Evolutionary conservation across 2,329 filamentous ascomycete genomes (phyloP).

Genomic region (Penicillium freii): DNA sequence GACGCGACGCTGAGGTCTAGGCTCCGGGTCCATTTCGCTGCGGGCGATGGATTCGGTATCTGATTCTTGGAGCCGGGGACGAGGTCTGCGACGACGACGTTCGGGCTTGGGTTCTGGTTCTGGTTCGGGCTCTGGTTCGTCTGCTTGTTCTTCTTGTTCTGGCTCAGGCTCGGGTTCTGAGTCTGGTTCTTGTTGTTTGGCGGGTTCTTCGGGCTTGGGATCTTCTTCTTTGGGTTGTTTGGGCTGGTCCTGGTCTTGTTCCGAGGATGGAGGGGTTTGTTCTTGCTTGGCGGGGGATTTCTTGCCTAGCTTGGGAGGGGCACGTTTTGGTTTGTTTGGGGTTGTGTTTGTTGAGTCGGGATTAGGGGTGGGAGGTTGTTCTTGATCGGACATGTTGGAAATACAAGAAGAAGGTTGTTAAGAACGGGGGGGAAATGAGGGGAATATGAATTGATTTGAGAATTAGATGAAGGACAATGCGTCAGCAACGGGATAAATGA

Average conservation of each 20-base stretch:
- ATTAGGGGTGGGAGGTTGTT: constrained; percentile 20
- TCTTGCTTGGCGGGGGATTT: constrained; percentile 29
- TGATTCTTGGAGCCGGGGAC: constrained; percentile 31
- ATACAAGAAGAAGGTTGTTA: constrained; percentile 17
- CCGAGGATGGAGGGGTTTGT: constrained; percentile 26
- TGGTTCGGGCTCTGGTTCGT: constrained; percentile 19
- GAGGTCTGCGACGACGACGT: constrained; percentile 28
- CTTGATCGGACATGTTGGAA: constrained; percentile 34
- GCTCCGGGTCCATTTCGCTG: constrained; percentile 48
- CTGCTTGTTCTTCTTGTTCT: constrained; percentile 11
- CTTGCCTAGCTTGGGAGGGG: constrained; percentile 33
- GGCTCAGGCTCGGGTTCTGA: constrained; percentile 30
- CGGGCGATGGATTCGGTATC: constrained; percentile 56
- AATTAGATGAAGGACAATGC: constrained; percentile 20
- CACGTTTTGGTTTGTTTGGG: constrained; percentile 28
- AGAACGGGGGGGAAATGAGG: constrained; percentile 15
- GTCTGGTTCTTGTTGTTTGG: constrained; percentile 18
- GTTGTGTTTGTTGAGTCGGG: constrained; percentile 18
- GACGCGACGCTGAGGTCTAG: constrained; percentile 33
- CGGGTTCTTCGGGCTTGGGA: constrained; percentile 9
- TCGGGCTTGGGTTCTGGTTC: constrained; percentile 48
- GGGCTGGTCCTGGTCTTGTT: constrained; percentile 21
- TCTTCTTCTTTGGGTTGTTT: constrained; percentile 15
- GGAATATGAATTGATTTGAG: constrained; percentile 26
- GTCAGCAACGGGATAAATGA: constrained; percentile 12